Base-by-base conservation (phyloP, 805 yeast species). In the Myxozyma udenii region DNA sequence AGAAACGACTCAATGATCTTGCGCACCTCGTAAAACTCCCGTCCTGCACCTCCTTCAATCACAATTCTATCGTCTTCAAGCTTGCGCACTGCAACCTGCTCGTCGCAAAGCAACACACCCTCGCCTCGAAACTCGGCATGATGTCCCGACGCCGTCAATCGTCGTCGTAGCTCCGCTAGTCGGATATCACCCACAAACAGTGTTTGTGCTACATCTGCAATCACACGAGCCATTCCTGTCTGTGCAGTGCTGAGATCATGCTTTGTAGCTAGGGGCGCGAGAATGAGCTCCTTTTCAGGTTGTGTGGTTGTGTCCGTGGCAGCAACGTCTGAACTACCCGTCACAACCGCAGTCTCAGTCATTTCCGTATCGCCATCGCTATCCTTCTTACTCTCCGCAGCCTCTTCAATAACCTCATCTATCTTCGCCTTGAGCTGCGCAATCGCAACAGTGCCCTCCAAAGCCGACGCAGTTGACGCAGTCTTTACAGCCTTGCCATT, bases 41-140 rank as follows among this genome's bases (percentile, higher is more conserved):
- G 77, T 3, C 89, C 81, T 2, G 85, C 79, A 5, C 77, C 76
- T 1, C 98, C 98, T 61, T 91, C 96, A 12, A 93, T 82, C 3
- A 84, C 71, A n/a, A 91, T 77, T 62, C 84, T 84, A 40, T 96
- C 95, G 43, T 87, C 88, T 39, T 78, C 83, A 2, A 85, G 74
- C 65, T 91, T 91, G 48, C 87, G 73, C 6, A 93, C 80, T 0
- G 87, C 83, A 16, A 93, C 78, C 46, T 73, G 73, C 50, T 84
- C 85, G 63, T 90, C 90, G 44, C 52, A 85, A 12, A 90, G 95
- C 36, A 93, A 71, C 0, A 89, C 82, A 66, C 98, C 98, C 66
- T 89, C 96, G 48, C 96, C 95, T 67, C 85, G 81, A 66, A 91
- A 88, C 64, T 90, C 96, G 0, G 95, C 96, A 46, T 72, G 74